Evolutionary conservation across 1,139 yeast species (phyloP), one percentile per base, ranked within the genome.

Genomic region (Suhomyces chickasaworum): DNA sequence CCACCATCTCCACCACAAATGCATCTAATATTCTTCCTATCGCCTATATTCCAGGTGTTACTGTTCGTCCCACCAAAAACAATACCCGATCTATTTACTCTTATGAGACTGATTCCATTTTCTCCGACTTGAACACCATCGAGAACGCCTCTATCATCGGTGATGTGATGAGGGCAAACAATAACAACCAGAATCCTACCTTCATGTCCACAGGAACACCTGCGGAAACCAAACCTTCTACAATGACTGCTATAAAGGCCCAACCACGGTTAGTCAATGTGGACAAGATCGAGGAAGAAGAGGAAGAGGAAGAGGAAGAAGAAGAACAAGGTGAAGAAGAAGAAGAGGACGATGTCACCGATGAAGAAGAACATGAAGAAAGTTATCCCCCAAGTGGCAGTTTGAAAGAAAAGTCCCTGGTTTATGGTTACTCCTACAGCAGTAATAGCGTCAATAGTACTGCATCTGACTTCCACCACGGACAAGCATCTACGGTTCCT

Each of bases 31-130:
- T 91, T 51, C 78, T 90, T 51, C 97, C 97, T n/a, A 86, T 90
- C 53, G 96, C 96, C 2, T 90, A 90, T 63, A 89, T 90, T 50
- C 97, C 97, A 0, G 97, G 97, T 33, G 97, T 89, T 33, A 86
- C 89, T 1, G 83, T 83, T n/a, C 71, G 84, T 22, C 80, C 80
- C 32, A 67, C 79, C 37, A 66, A 71, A 56, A 65, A 78, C 65
- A 64, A 75, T 56, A 69, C 81, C 55, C 59, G 75, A 41, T 69
- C 76, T 36, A 69, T 78, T 18, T 78, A 75, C 57, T 77, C 81
- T 17, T 74, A 69, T 53, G 80, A 75, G 44, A 63, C 74, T 27
- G 83, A 78, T 42, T 76, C 81, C 39, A 70, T 77, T 33, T 77
- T 78, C 55, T 75, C 81, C 37, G 84, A 78, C 56, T 61, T 73